A percentile compares a stretch with the other conserved stretches of the same genome.
phyloP scores from a whole-genome alignment of 768 basidiomycete genomes.

The Tulasnella sp. region DNA sequence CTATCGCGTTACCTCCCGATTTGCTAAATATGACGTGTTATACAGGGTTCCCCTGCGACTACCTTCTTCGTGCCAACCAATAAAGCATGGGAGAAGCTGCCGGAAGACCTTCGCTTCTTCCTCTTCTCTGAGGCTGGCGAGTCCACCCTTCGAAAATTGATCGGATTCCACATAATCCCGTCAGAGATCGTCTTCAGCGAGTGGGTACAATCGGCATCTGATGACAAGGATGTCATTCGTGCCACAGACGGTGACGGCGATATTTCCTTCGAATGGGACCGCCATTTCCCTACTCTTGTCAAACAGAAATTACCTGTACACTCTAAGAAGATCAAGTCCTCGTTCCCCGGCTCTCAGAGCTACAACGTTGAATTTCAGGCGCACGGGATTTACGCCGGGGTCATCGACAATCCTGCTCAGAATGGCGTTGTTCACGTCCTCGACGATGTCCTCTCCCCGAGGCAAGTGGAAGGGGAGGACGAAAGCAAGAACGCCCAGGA shows the following conservation, averaged over 20 bases:
- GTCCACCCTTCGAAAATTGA: slow-evolving; percentile 24
- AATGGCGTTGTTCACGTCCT: slow-evolving; percentile 13
- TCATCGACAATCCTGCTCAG: neutral
- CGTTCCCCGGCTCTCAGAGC: slow-evolving; percentile 5
- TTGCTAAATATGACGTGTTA: too few relatives aligned
- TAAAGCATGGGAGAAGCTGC: slow-evolving; percentile 26
- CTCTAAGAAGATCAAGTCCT: slow-evolving; percentile 9
- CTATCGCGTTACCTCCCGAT: neutral
- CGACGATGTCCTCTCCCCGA: slow-evolving; percentile 8
- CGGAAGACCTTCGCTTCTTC: slow-evolving; percentile 26
- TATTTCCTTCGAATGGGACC: slow-evolving; percentile 11
- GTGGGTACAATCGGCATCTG: neutral
- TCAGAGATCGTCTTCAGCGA: slow-evolving; percentile 12
- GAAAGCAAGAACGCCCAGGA: slow-evolving; percentile 3
- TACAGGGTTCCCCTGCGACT: slow-evolving; percentile 3
- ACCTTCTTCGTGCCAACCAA: slow-evolving; percentile 27
- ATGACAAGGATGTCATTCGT: neutral
- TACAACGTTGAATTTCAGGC: slow-evolving; percentile 16
- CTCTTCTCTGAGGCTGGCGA: slow-evolving; percentile 30
- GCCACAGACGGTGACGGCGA: neutral
- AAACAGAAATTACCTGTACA: slow-evolving; percentile 12
- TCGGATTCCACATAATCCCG: slow-evolving; percentile 26
- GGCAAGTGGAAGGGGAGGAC: neutral
- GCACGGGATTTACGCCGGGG: neutral
- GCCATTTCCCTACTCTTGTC: slow-evolving; percentile 8